Base-by-base conservation (phyloP, 2,329 filamentous ascomycete species). In the Periconia sp. region DNA sequence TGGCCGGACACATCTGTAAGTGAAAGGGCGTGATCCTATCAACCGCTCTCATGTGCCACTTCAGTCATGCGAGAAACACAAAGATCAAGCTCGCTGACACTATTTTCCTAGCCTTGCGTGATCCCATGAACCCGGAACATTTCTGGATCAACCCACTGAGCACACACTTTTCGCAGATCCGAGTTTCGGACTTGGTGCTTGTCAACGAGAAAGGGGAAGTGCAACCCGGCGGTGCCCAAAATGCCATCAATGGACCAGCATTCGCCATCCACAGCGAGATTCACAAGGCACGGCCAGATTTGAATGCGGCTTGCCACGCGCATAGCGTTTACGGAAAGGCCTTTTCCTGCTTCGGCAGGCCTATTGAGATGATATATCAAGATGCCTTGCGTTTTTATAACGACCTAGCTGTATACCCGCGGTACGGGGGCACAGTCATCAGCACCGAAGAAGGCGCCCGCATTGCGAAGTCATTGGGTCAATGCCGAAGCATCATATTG, bases 201-300 rank as follows among this genome's bases (percentile, higher is more conserved):
- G 39, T 42, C 21, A 31, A 42, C 18, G 31, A 36, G 21, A 9
- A 19, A 4, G 39, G 39, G 4, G 25, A 36, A n/a, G 39, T 42
- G 21, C 22, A 36, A 11, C 22, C 22, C 5, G 39, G 33, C 9
- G 39, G 39, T 15, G 65, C 70, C 9, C 65, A 75, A 44, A 33
- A 10, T 12, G 30, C 63, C n/a, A 69, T 72, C 40, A 72, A 72
- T 46, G 61, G 65, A 8, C 66, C 68, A 2, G 70, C 66, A 2
- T 73, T 72, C 49, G 60, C 65, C 2, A 72, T 71, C 22, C 69
- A 73, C 46, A 62, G 57, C 1, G 68, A 68, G 43, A 66, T 65
- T 31, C 56, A 52, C 29, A 50, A 46, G 16, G 44, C 49, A 4
- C 32, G 47, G 10, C 72, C n/a, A n/a, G n/a, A n/a, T n/a, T n/a